Percentiles rank a stretch among this genome's conserved stretches.
These are phyloP conservation scores for Termitomyces heimii DNA, from an alignment of 768 basidiomycete genomes.

Conservation along the genomic window DNA sequence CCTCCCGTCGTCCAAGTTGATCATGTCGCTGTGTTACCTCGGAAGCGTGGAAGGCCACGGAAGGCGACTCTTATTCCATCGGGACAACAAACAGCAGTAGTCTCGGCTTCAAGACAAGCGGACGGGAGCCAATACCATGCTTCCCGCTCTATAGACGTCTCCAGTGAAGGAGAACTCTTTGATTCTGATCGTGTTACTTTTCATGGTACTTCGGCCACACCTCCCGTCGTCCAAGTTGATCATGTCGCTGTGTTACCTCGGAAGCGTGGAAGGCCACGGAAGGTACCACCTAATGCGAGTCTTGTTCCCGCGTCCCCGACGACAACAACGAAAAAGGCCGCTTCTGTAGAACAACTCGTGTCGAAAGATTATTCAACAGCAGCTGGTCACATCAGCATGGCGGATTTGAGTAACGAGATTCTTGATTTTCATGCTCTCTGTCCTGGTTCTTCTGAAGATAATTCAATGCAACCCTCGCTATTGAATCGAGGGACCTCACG, in stretches of 20 bases:
- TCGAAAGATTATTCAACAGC: slow-evolving; percentile 1
- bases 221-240: background rate
- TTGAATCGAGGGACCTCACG: background rate
- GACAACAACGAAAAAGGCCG: background rate
- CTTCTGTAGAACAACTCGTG: background rate
- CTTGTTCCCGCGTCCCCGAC: background rate
- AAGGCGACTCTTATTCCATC: background rate
- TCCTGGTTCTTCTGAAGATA: slow-evolving; percentile 7
- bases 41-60: slow-evolving; percentile 2
- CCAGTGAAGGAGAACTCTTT: slow-evolving; percentile 6
- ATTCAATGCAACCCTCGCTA: background rate
- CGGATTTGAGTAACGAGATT: slow-evolving; percentile 17
- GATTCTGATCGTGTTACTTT: background rate
- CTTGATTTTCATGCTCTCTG: slow-evolving; percentile 16
- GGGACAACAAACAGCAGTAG: background rate
- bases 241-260: background rate
- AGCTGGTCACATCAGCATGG: background rate
- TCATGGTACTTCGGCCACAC: background rate
- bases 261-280: slow-evolving; percentile 9
- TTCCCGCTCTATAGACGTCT: background rate
- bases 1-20: background rate
- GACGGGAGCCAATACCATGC: background rate
- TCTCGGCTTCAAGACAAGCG: background rate
- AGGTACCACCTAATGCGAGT: background rate
- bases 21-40: background rate